Percentiles rank a stretch among this genome's conserved stretches.
Evolutionary conservation across 2,329 filamentous ascomycete genomes (phyloP).

Genomic region (Xylaria sp.): DNA sequence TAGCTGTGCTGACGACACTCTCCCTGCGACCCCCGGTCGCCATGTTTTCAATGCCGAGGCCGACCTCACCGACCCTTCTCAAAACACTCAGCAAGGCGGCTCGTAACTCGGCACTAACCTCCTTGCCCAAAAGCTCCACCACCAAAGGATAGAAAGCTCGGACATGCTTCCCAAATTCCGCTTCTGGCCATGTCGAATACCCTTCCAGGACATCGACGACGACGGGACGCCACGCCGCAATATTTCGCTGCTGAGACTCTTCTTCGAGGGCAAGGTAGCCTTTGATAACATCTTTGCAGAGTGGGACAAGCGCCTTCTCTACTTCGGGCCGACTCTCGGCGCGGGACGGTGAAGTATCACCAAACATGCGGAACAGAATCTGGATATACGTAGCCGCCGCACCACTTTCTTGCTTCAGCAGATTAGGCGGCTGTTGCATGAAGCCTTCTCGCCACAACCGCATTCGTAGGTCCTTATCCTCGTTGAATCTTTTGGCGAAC

Average conservation of each 20-base stretch:
- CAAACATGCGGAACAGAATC: conserved; percentile 97
- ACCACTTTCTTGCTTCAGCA: conserved; percentile 96
- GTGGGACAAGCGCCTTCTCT: conserved; percentile 89
- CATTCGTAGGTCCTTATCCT: conserved; percentile 94
- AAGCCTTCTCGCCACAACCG: conserved; percentile 96
- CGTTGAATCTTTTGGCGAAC: conserved; percentile 97
- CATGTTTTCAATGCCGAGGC: conserved; percentile 67
- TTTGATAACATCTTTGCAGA: conserved; percentile 93
- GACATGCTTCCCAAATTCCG: conserved; percentile 83
- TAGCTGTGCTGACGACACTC: conserved; percentile 54
- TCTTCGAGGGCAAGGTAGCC: conserved; percentile 89
- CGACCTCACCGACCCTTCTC: conserved; percentile 83
- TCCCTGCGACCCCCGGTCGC: conserved; percentile 52
- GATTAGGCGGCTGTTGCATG: conserved; percentile 98
- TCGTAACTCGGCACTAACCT: conserved; percentile 83
- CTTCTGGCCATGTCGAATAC: conserved; percentile 82
- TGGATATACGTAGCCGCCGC: conserved; percentile 94
- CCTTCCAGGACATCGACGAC: conserved; percentile 97
- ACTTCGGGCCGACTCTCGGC: conserved; percentile 83
- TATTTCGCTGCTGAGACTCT: conserved; percentile 96
- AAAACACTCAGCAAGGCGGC: conserved; percentile 81
- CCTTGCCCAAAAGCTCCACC: conserved; percentile 83
- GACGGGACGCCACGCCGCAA: conserved; percentile 95
- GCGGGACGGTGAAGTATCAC: conserved; percentile 85
- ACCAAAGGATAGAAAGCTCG: conserved; percentile 86